Conservation (phyloP, 2,329 filamentous ascomycete genomes). For the Tolypocladium pustulatum region DNA sequence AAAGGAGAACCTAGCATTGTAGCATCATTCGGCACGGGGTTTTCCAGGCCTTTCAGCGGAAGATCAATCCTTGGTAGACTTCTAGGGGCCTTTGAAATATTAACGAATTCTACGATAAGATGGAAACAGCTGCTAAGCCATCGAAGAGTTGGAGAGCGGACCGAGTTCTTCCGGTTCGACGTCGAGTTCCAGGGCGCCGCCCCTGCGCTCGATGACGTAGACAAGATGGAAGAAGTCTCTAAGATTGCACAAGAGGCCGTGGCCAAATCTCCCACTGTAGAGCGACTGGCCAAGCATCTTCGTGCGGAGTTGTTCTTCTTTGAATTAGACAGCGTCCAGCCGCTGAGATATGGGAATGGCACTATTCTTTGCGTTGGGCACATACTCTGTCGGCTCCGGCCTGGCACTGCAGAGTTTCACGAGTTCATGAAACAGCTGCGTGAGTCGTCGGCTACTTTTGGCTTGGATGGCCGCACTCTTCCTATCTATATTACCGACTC, state of each 20-base stretch:
- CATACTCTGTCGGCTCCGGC: not conserved
- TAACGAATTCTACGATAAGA: conserved; percentile 3
- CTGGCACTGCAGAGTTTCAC: not conserved
- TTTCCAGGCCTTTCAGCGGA: conserved; percentile 1
- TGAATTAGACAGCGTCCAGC: not conserved
- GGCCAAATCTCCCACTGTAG: not conserved
- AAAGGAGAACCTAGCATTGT: conserved; percentile 8
- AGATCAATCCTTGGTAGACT: conserved; percentile 2
- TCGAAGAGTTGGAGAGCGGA: conserved; percentile 1
- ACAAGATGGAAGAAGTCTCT: not conserved
- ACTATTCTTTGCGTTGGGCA: not conserved
- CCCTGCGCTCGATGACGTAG: not conserved
- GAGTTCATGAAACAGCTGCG: not conserved
- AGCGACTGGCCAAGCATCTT: not conserved
- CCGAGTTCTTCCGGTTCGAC: conserved; percentile 1
- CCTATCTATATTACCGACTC: not conserved
- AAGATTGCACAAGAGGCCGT: not conserved
- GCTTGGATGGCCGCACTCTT: not conserved
- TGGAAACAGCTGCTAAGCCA: conserved; percentile 7
- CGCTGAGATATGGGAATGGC: not conserved
- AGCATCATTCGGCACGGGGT: conserved; percentile 9
- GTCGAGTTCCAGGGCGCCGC: not conserved
- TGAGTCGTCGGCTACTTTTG: not conserved
- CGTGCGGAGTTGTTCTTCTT: not conserved
- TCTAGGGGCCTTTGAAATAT: conserved; percentile 4